Evolutionary conservation across 768 basidiomycete genomes (phyloP).

Genomic region (Lactarius tabidus): DNA sequence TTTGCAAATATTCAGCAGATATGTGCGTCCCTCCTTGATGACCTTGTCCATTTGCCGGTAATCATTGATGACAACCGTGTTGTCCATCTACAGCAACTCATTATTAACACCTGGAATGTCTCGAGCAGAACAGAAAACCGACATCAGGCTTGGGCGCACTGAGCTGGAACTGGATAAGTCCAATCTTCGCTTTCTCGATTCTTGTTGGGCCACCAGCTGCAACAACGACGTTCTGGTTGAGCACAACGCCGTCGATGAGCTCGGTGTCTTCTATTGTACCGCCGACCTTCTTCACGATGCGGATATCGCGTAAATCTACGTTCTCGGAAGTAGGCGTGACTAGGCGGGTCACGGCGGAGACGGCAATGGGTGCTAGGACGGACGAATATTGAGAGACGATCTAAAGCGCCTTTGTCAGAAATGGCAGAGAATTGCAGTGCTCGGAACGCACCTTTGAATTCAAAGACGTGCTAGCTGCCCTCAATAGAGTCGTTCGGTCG

Average conservation of each 20-base stretch:
- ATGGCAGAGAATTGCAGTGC: slow-evolving; percentile 1
- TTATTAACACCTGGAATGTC: slow-evolving; percentile 17
- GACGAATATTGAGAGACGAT: slow-evolving; percentile 99
- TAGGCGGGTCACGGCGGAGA: slow-evolving; percentile 91
- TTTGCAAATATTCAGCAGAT: slow-evolving; percentile 96
- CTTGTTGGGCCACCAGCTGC: slow-evolving; percentile 90
- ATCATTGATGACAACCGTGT: slow-evolving; percentile 98
- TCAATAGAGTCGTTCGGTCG: slow-evolving; percentile 78
- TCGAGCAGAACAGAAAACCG: slow-evolving; percentile 31
- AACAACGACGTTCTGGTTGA: slow-evolving; percentile 91
- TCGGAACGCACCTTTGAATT: slow-evolving; percentile 78
- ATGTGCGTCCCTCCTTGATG: slow-evolving; percentile 97
- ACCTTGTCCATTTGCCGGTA: slow-evolving; percentile 99
- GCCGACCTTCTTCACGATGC: slow-evolving; percentile 96
- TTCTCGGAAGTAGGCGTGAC: slow-evolving; percentile 86
- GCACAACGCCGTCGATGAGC: slow-evolving; percentile 92
- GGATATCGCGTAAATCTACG: slow-evolving; percentile 94
- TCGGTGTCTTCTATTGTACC: slow-evolving; percentile 99
- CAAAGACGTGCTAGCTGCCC: slow-evolving; percentile 91
- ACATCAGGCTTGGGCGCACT: slow-evolving; percentile 98
- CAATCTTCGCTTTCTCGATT: slow-evolving; percentile 98
- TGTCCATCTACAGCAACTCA: slow-evolving; percentile 80
- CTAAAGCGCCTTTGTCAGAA: slow-evolving; percentile 38
- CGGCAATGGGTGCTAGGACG: slow-evolving; percentile 96
- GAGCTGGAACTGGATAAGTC: slow-evolving; percentile 96